Percentiles rank a stretch among this genome's conserved stretches.
Evolutionary conservation across 805 yeast genomes (phyloP).

Genomic region (Yarrowia divulgata): DNA sequence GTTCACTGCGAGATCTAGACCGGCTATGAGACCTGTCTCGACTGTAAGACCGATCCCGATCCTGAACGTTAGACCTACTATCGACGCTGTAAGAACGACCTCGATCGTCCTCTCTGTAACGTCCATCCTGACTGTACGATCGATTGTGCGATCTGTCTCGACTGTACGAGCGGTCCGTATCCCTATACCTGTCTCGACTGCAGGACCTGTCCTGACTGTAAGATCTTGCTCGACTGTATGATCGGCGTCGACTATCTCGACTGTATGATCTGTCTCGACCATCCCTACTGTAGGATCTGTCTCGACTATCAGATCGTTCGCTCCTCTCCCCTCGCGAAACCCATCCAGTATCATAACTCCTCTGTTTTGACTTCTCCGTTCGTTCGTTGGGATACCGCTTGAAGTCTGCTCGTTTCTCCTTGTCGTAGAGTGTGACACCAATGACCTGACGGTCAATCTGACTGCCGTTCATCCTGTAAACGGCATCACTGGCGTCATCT

Average conservation of each 20-base stretch:
- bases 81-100: neutral
- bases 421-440: conserved; percentile 1
- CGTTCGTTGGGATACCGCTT: neutral
- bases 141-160: neutral
- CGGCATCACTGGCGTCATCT: conserved; percentile 16
- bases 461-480: conserved; percentile 15
- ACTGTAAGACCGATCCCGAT: neutral
- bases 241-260: neutral
- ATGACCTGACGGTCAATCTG: conserved; percentile 17
- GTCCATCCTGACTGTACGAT: neutral
- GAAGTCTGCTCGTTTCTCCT: neutral
- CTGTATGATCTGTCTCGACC: neutral
- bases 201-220: neutral
- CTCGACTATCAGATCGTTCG: neutral
- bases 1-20: neutral
- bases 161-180: neutral
- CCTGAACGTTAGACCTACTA: neutral
- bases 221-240: conserved; percentile 4
- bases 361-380: neutral
- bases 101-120: no score
- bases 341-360: conserved; percentile 16
- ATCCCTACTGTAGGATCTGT: no score
- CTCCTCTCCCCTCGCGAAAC: neutral
- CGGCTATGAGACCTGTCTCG: neutral
- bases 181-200: neutral